Conservation (phyloP, 2,329 filamentous ascomycete genomes). For the Ambrosiella beaveri region DNA sequence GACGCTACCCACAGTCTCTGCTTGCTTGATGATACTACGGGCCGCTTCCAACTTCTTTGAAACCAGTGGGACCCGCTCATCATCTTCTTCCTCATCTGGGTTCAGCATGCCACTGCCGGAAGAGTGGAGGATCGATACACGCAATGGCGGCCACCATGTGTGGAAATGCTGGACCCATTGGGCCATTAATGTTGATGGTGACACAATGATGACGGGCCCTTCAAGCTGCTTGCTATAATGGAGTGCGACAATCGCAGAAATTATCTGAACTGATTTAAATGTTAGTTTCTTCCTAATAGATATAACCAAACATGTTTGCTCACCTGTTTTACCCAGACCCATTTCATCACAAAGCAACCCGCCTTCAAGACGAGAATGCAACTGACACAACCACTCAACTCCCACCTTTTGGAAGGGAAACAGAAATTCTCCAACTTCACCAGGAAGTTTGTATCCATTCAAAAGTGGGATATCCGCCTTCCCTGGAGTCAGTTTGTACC, state of each 20-base stretch:
- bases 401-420: conserved; percentile 97
- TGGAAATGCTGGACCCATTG: conserved; percentile 99
- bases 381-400: conserved; percentile 87
- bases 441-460: conserved; percentile 63
- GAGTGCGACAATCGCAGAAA: conserved; percentile 70
- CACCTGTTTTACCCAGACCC: conserved; percentile 81
- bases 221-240: conserved; percentile 78
- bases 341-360: conserved; percentile 96
- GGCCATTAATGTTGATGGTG: conserved; percentile 82
- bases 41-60: conserved; percentile 47
- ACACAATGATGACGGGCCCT: conserved; percentile 79
- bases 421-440: conserved; percentile 79
- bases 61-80: conserved; percentile 28
- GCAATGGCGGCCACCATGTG: conserved; percentile 96
- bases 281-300: neutral
- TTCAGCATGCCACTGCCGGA: conserved; percentile 96
- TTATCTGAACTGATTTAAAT: conserved; percentile 30
- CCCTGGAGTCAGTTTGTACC: conserved; percentile 74
- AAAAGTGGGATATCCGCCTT: conserved; percentile 59
- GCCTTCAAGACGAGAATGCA: conserved; percentile 77
- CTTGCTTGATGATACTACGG: conserved; percentile 63
- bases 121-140: conserved; percentile 86
- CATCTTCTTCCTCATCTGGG: conserved; percentile 41
- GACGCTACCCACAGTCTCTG: conserved; percentile 73
- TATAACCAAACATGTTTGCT: neutral